Conservation (phyloP, 352 stramenopile species). For the Achlya hypogyna region DNA sequence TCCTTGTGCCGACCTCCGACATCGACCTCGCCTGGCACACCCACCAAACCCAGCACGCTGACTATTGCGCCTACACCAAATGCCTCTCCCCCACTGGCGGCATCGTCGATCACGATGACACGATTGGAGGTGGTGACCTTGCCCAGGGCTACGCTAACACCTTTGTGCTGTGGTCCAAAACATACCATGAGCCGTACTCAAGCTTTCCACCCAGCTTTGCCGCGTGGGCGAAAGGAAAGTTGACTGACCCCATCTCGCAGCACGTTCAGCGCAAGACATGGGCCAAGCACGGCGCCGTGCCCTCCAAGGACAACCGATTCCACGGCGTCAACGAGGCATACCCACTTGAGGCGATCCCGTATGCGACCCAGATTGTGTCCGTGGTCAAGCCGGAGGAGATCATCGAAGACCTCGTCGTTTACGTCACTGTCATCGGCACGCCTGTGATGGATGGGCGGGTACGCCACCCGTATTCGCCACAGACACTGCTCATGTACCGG, state of each 20-base stretch:
- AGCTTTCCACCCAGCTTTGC: conserved; percentile 1
- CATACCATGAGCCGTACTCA: conserved; percentile 13
- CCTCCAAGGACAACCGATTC: neutral
- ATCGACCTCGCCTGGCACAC: conserved; percentile 19
- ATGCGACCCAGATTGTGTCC: neutral
- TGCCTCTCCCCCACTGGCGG: neutral
- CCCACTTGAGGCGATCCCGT: conserved; percentile 8
- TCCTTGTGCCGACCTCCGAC: conserved; percentile 16
- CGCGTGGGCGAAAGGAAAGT: neutral
- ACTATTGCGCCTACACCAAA: neutral
- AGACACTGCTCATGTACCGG: conserved; percentile 9
- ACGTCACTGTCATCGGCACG: conserved; percentile 17
- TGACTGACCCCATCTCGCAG: neutral
- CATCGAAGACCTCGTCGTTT: neutral
- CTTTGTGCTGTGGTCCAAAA: conserved; percentile 8
- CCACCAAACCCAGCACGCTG: neutral
- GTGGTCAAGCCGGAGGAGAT: neutral
- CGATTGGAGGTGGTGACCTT: conserved; percentile 7
- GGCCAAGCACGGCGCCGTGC: neutral
- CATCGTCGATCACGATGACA: conserved; percentile 15
- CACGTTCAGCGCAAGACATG: neutral
- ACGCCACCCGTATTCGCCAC: conserved; percentile 8
- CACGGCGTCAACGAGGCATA: conserved; percentile 12
- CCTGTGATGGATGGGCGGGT: conserved; percentile 19
- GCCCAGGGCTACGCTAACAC: conserved; percentile 9